Base-by-base conservation (phyloP, 1,284 basidiomycete species). In the Microbotryum violaceum region DNA sequence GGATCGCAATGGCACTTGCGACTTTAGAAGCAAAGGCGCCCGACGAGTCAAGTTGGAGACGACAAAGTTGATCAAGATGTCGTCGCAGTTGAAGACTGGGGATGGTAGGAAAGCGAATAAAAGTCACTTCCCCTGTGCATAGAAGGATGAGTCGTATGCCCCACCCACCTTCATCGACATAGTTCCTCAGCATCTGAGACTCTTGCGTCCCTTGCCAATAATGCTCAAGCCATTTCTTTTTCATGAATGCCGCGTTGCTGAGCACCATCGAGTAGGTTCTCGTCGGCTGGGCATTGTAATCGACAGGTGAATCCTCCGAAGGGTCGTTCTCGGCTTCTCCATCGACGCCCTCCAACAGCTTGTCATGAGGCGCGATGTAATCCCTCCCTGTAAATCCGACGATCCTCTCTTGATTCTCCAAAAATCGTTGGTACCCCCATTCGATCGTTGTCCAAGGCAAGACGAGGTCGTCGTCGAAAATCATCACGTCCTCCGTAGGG, bases 41-140 rank as follows among this genome's bases (percentile, higher is more conserved):
- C 44, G 45, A 7, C 51, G 44, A 21, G 69, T 69, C n/a, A 64
- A 20, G 49, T 70, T 69, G 12, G 67, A 67, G 25, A 67, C 69
- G 61, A 70, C 20, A 58, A 62, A 70, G 60, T 70, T 70, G 69
- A 70, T 62, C 23, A 69, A 47, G 37, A 70, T 53, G 55, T 70
- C 69, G 63, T 70, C 69, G 54, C 69, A 70, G 53, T 70, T 69
- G 65, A 69, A 67, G 18, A 69, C 69, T 70, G 50, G 6, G 1
- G 18, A 14, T 20, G 37, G 46, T 23, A 18, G 23, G 14, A 50
- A 47, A 16, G 21, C 8, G 27, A 12, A 49, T 23, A 20, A 14
- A 12, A 42, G 44, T 21, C 16, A 37, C 18, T 31, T 44, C n/a
- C 23, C 20, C 50, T 21, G 42, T 16, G 27, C 27, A 14, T 6